Conservation (phyloP, 1,139 yeast genomes). For the Taiozyma onychis region DNA sequence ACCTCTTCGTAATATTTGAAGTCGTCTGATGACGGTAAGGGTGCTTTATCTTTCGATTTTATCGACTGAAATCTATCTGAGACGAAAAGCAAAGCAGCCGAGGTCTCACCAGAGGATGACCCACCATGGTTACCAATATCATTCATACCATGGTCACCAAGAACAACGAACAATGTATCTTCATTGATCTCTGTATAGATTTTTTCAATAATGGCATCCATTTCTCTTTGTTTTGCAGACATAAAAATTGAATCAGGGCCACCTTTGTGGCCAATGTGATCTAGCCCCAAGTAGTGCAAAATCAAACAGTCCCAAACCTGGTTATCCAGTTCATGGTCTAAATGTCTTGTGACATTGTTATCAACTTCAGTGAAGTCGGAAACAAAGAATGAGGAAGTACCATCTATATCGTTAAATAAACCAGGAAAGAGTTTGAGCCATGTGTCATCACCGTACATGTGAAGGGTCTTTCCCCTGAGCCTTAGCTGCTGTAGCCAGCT, state of each 20-base stretch:
- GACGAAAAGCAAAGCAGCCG: slow-evolving; percentile 69
- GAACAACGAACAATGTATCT: slow-evolving; percentile 61
- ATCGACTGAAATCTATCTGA: slow-evolving; percentile 47
- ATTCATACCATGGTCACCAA: slow-evolving; percentile 98
- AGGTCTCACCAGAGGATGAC: slow-evolving; percentile 85
- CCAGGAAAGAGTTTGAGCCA: slow-evolving; percentile 87
- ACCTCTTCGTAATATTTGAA: slow-evolving; percentile 49
- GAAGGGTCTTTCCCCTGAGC: slow-evolving; percentile 40
- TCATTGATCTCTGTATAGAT: slow-evolving; percentile 49
- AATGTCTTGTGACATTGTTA: slow-evolving; percentile 84
- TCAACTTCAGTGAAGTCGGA: slow-evolving; percentile 94
- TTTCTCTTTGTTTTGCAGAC: slow-evolving; percentile 77
- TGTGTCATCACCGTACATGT: slow-evolving; percentile 96
- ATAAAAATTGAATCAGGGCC: slow-evolving; percentile 80
- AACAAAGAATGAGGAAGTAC: slow-evolving; percentile 91
- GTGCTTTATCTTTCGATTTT: slow-evolving; percentile 23
- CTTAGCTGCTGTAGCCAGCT: slow-evolving; percentile 79
- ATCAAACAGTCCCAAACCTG: slow-evolving; percentile 76
- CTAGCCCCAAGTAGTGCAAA: slow-evolving; percentile 87
- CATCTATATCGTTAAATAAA: slow-evolving; percentile 63
- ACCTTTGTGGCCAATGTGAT: slow-evolving; percentile 96
- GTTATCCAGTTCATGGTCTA: slow-evolving; percentile 45
- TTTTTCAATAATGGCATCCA: slow-evolving; percentile 61
- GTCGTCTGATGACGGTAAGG: slow-evolving; percentile 39
- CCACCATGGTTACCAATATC: slow-evolving; percentile 92